Evolutionary conservation across 495 filamentous ascomycete species (phyloP).

Genomic region (Trichoderma gamsii): DNA sequence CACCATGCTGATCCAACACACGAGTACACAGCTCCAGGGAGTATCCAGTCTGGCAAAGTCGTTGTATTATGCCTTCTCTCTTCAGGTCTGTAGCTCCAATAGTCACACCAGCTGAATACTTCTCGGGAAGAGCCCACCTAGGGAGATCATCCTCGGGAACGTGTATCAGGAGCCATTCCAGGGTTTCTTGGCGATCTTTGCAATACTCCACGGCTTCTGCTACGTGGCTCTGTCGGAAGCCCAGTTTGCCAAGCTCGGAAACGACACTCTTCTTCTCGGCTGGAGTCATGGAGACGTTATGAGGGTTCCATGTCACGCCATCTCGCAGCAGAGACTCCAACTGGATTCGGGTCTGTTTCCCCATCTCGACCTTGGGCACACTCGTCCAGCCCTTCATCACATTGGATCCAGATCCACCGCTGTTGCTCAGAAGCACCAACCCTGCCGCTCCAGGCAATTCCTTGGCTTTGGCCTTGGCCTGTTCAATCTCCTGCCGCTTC

Average conservation of each 20-base stretch:
- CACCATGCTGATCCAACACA: constrained; percentile 56
- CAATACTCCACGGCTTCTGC: constrained; percentile 83
- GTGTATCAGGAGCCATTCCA: constrained; percentile 90
- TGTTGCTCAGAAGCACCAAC: constrained; percentile 33
- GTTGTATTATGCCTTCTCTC: constrained; percentile 70
- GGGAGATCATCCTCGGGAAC: constrained; percentile 95
- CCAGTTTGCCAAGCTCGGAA: constrained; percentile 66
- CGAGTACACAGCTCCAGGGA: constrained; percentile 74
- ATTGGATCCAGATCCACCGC: constrained; percentile 22
- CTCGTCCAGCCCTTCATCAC: constrained; percentile 70
- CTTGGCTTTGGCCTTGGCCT: constrained; percentile 54
- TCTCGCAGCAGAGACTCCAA: constrained; percentile 72
- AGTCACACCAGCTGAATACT: constrained; percentile 79
- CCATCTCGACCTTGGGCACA: constrained; percentile 90
- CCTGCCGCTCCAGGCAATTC: constrained; percentile 43
- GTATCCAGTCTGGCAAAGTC: constrained; percentile 78
- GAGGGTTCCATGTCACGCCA: constrained; percentile 80
- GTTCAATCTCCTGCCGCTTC: constrained; percentile 58
- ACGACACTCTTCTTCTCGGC: constrained; percentile 54
- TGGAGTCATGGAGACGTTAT: constrained; percentile 56
- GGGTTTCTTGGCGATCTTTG: constrained; percentile 85
- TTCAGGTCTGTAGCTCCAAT: constrained; percentile 73
- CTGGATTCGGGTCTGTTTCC: constrained; percentile 62
- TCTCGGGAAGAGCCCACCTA: constrained; percentile 80
- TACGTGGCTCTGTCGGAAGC: constrained; percentile 80